Percentiles rank a stretch among this genome's conserved stretches.
Conservation (phyloP, 202 grass and related monocot genomes). For the Panicum hallii region DNA sequence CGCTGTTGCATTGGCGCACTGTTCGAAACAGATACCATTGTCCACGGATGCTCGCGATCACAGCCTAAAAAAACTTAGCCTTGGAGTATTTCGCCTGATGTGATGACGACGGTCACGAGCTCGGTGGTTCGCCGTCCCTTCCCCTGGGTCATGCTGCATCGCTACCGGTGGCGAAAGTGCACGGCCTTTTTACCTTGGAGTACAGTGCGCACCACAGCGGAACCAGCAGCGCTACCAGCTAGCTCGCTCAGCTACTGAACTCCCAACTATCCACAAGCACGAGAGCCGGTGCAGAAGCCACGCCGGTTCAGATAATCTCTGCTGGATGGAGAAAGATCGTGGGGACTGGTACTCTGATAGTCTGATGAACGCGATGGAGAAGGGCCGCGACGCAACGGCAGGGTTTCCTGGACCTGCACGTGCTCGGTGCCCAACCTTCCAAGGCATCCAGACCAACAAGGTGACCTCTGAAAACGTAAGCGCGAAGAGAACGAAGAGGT, state of each 20-base stretch:
- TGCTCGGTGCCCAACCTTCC: constrained; percentile 13
- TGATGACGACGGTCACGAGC: neutral
- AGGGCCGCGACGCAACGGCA: neutral
- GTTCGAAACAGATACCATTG: neutral
- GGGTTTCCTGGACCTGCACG: neutral
- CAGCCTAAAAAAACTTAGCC: neutral
- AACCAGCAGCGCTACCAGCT: neutral
- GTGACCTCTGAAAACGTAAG: constrained; percentile 5
- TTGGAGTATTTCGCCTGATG: neutral
- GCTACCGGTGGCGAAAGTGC: neutral
- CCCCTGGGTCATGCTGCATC: no score
- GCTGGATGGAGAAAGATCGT: neutral
- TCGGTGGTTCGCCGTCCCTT: neutral
- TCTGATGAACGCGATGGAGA: neutral
- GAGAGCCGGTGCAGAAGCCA: neutral
- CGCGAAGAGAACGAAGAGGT: neutral
- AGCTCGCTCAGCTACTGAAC: neutral
- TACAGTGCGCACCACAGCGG: neutral
- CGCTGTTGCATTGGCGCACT: neutral
- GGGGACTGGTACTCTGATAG: neutral
- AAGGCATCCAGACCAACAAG: constrained; percentile 17
- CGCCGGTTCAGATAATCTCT: neutral
- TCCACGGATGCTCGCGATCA: neutral
- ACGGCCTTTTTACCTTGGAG: neutral
- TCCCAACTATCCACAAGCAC: neutral